Percentiles rank a stretch among this genome's conserved stretches.
Conservation (phyloP, 169 alveolate species). For the Ichthyophthirius multifiliis region DNA sequence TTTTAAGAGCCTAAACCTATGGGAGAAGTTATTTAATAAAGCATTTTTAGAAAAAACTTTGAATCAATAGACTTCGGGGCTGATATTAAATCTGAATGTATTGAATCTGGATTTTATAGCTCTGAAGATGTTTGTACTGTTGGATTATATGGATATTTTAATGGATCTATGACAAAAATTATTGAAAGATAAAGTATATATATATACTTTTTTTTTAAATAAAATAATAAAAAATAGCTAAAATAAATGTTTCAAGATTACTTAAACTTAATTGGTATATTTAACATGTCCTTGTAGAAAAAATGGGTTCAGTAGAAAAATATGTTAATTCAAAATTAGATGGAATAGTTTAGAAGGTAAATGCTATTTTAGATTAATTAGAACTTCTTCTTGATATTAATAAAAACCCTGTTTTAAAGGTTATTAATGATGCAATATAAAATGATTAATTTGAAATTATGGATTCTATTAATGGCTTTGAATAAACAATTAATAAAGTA, state of each 20-base stretch:
- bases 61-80: background rate
- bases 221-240: background rate
- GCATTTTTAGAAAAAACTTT: background rate
- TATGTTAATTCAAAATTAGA: background rate
- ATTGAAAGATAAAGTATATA: background rate
- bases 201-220: background rate
- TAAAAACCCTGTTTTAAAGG: slow-evolving; percentile 2
- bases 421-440: background rate
- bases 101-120: background rate
- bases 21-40: too few species aligned
- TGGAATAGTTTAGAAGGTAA: background rate
- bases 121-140: background rate
- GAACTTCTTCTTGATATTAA: background rate
- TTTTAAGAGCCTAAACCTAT: too few species aligned
- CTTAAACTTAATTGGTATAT: background rate
- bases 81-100: background rate
- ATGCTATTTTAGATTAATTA: background rate
- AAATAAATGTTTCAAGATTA: background rate
- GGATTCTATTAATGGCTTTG: too few species aligned
- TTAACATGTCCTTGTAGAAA: background rate
- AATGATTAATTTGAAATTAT: too few species aligned
- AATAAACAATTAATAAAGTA: too few species aligned
- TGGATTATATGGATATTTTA: background rate
- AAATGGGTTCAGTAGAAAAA: background rate
- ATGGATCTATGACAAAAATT: background rate